Percentiles rank a stretch among this genome's conserved stretches.
Evolutionary conservation across 148 eudicot species (phyloP).

Genomic region (Cornus controversa): DNA sequence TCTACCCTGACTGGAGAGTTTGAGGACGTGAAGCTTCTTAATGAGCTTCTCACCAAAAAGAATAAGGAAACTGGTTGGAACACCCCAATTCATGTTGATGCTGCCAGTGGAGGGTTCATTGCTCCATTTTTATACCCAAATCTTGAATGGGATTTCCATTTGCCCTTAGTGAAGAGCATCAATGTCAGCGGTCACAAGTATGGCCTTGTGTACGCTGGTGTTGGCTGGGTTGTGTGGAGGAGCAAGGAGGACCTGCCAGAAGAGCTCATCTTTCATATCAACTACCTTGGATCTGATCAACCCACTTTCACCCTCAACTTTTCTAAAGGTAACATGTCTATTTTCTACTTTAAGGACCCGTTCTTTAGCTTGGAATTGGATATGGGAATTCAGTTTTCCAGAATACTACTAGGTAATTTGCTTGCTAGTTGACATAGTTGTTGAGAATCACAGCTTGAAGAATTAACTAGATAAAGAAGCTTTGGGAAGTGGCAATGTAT

Average conservation of each 20-base stretch:
- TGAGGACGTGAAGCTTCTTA: conserved; percentile 14
- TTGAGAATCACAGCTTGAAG: no score
- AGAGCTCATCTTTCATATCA: conserved; percentile 16
- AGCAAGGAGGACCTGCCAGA: conserved; percentile 19
- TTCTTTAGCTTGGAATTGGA: no score
- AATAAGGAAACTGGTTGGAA: conserved; percentile 1
- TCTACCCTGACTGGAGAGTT: conserved; percentile 18
- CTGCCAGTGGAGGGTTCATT: conserved; percentile 19
- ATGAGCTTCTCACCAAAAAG: conserved; percentile 5
- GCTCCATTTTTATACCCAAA: conserved; percentile 19
- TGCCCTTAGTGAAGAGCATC: conserved; percentile 15
- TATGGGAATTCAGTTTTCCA: not conserved
- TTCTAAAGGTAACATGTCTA: conserved; percentile 15
- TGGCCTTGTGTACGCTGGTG: conserved; percentile 18
- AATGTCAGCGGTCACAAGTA: conserved; percentile 20
- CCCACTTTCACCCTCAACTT: conserved; percentile 24
- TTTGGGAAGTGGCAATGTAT: no score
- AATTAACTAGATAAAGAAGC: no score
- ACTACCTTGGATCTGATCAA: conserved; percentile 20
- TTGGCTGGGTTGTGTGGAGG: conserved; percentile 23
- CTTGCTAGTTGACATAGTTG: no score
- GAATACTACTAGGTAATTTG: no score
- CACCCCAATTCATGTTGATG: conserved; percentile 18
- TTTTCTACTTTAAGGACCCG: no score
- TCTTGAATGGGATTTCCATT: conserved; percentile 16